Evolutionary conservation across 2,329 filamentous ascomycete genomes (phyloP).

Genomic region (Calonectria fujianensis): DNA sequence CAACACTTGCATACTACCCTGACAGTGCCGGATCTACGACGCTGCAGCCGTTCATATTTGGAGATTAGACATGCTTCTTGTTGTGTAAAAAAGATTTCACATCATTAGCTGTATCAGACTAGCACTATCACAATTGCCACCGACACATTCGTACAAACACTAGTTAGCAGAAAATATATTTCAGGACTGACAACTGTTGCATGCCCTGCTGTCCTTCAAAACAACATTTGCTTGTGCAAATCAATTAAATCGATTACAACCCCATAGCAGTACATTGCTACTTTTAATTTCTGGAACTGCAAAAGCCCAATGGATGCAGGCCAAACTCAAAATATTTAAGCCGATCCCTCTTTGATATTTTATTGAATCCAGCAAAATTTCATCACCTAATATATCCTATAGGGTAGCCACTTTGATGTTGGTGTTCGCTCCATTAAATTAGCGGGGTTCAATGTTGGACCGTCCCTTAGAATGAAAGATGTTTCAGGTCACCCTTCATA

Average conservation of each 20-base stretch:
- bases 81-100: background rate
- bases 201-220: too few relatives aligned
- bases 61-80: background rate
- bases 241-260: background rate
- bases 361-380: background rate
- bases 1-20: constrained; percentile 15
- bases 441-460: background rate
- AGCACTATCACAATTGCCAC: background rate
- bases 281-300: background rate
- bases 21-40: background rate
- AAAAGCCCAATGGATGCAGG: background rate
- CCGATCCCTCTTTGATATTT: background rate
- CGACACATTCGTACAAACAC: background rate
- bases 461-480: too few relatives aligned
- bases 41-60: background rate
- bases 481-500: too few relatives aligned
- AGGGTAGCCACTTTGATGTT: background rate
- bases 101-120: background rate
- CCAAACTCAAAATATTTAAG: background rate
- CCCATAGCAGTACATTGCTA: background rate
- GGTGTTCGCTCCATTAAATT: background rate
- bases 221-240: background rate
- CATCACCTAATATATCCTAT: background rate
- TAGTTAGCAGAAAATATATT: background rate
- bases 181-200: background rate